Conservation (phyloP, 805 yeast species). For the Monosporozyma servazzii region DNA sequence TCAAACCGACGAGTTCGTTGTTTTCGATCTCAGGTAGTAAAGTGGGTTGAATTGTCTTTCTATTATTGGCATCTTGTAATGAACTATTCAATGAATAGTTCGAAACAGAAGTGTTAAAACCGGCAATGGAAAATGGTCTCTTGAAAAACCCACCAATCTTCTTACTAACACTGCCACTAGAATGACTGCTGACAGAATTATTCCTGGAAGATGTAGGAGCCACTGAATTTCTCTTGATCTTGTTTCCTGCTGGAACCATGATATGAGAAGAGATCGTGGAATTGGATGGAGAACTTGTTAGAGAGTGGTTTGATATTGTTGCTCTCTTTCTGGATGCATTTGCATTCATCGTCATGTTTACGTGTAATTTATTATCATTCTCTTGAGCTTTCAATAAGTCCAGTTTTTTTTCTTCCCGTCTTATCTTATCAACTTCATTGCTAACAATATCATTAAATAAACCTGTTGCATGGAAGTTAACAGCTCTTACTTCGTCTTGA, state of each 20-base stretch:
- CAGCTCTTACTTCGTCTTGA: constrained; percentile 34
- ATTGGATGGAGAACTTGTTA: neutral
- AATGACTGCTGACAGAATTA: constrained; percentile 14
- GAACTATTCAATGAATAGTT: constrained; percentile 20
- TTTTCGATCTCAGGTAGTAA: constrained; percentile 51
- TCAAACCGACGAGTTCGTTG: constrained; percentile 35
- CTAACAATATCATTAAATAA: constrained; percentile 40
- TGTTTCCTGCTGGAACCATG: constrained; percentile 9
- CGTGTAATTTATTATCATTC: neutral
- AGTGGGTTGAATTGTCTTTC: constrained; percentile 33
- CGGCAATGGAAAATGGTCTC: constrained; percentile 53
- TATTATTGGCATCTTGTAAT: constrained; percentile 30
- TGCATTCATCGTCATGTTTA: neutral
- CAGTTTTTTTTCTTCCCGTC: constrained; percentile 41
- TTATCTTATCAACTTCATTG: constrained; percentile 43
- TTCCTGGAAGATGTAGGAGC: constrained; percentile 13
- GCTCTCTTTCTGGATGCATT: neutral
- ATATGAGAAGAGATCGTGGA: neutral
- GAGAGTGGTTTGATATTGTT: neutral
- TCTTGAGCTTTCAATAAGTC: constrained; percentile 34
- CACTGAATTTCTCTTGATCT: constrained; percentile 22
- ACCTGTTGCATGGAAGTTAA: constrained; percentile 29
- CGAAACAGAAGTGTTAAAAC: constrained; percentile 26
- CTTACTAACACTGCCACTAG: constrained; percentile 27
- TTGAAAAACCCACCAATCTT: constrained; percentile 54